These are phyloP conservation scores for Coniochaeta sp. DNA, from an alignment of 2,329 filamentous ascomycete genomes.

Conservation along the genomic window DNA sequence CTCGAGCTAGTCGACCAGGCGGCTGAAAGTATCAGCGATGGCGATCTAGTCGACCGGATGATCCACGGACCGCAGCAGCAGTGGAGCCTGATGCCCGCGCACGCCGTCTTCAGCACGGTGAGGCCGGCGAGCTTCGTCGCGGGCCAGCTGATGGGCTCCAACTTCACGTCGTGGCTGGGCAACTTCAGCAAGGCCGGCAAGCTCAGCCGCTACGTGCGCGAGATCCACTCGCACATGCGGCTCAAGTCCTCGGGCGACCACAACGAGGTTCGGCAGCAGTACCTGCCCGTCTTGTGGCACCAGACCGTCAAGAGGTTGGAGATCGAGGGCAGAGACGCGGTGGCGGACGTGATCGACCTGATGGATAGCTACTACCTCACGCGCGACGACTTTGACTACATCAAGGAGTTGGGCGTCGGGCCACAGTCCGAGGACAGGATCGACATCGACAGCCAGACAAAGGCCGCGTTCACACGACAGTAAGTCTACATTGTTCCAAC, in stretches of 20 bases:
- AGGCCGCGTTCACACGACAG: constrained; percentile 81
- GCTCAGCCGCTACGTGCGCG: constrained; percentile 75
- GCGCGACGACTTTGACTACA: constrained; percentile 87
- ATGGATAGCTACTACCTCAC: constrained; percentile 98
- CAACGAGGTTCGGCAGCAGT: constrained; percentile 90
- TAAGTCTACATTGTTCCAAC: constrained; percentile 41
- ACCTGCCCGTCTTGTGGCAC: constrained; percentile 82
- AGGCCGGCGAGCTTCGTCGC: constrained; percentile 81
- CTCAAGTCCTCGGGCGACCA: constrained; percentile 83
- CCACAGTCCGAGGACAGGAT: constrained; percentile 69
- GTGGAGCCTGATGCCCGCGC: constrained; percentile 95
- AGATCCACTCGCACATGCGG: constrained; percentile 96
- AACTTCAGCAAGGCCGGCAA: constrained; percentile 85
- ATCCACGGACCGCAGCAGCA: constrained; percentile 98
- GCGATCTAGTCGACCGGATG: constrained; percentile 93
- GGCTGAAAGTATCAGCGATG: constrained; percentile 93
- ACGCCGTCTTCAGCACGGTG: constrained; percentile 93
- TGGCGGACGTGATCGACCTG: constrained; percentile 78
- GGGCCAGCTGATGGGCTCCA: constrained; percentile 66
- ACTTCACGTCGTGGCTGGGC: constrained; percentile 88
- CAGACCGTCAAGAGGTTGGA: constrained; percentile 69
- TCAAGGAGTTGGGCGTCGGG: constrained; percentile 85
- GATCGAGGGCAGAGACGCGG: constrained; percentile 71
- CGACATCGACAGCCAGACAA: constrained; percentile 77
- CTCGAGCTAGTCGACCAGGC: constrained; percentile 82